These are phyloP conservation scores for Sporothrix protearum DNA, from an alignment of 2,329 filamentous ascomycete species.

Conservation along the genomic window DNA sequence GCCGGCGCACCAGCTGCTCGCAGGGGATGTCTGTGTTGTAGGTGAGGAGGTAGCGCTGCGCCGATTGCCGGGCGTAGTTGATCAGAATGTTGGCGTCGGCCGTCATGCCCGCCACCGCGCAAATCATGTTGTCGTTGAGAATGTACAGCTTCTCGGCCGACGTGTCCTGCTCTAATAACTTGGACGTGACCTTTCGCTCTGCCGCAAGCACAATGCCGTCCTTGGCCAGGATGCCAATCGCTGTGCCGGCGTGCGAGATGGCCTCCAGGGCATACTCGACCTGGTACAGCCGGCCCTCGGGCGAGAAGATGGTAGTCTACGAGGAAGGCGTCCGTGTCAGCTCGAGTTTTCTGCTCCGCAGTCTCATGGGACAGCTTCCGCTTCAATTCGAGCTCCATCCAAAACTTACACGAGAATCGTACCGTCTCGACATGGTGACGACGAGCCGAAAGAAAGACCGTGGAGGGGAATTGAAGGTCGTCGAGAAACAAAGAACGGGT, in stretches of 20 bases:
- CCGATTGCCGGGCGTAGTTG: conserved; percentile 97
- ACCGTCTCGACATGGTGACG: conserved; percentile 80
- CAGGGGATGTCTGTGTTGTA: conserved; percentile 99
- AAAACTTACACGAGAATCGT: conserved; percentile 84
- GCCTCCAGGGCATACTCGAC: conserved; percentile 99
- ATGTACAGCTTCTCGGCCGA: conserved; percentile 99
- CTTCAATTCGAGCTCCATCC: conserved; percentile 5
- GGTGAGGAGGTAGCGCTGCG: conserved; percentile 94
- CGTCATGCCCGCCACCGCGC: conserved; percentile 97
- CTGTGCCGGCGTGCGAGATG: conserved; percentile 96
- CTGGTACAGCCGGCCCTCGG: conserved; percentile 96
- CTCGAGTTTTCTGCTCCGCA: not conserved
- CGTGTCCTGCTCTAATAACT: conserved; percentile 97
- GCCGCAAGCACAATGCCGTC: conserved; percentile 98
- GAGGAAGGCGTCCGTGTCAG: conserved; percentile 2
- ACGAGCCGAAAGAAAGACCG: not conserved
- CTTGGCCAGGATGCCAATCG: conserved; percentile 92
- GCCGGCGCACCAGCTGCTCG: conserved; percentile 92
- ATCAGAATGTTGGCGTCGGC: conserved; percentile 99
- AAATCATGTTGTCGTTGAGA: conserved; percentile 99
- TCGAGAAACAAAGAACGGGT: not conserved
- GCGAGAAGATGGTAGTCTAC: conserved; percentile 99
- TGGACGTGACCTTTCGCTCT: conserved; percentile 98
- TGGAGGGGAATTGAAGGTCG: not conserved
- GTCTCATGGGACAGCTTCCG: not conserved